Evolutionary conservation across 768 basidiomycete species (phyloP).

Genomic region (Cyathus striatus): DNA sequence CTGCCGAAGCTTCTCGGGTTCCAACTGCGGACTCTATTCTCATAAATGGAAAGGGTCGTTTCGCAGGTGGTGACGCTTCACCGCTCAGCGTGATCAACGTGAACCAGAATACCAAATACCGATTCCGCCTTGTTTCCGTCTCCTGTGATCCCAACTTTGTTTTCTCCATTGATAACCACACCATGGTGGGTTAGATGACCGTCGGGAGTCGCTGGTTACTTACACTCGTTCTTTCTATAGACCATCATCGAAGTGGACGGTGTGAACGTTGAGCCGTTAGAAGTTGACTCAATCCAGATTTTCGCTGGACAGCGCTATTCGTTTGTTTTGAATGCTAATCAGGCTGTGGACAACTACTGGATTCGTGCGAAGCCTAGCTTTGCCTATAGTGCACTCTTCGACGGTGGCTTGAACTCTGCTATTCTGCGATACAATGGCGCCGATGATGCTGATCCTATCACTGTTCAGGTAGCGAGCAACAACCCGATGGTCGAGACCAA

Average conservation of each 20-base stretch:
- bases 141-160: conserved; percentile 39
- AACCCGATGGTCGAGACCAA: conserved; percentile 29
- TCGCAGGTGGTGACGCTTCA: conserved; percentile 24
- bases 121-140: conserved; percentile 43
- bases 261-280: conserved; percentile 26
- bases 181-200: conserved; percentile 17
- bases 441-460: conserved; percentile 29
- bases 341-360: conserved; percentile 38
- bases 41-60: conserved; percentile 49
- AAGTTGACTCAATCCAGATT: conserved; percentile 32
- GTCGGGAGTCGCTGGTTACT: conserved; percentile 1
- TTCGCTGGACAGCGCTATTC: conserved; percentile 41
- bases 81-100: conserved; percentile 36
- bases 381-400: conserved; percentile 10
- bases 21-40: conserved; percentile 28
- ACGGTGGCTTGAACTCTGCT: conserved; percentile 44
- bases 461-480: conserved; percentile 8
- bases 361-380: conserved; percentile 28
- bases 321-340: conserved; percentile 32
- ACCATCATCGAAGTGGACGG: conserved; percentile 38
- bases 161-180: conserved; percentile 43
- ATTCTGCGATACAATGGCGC: conserved; percentile 48
- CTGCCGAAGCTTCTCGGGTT: conserved; percentile 19
- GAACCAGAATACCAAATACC: conserved; percentile 25
- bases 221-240: conserved; percentile 4